Evolutionary conservation across 139 green algal species (phyloP).

Genomic region (Zygnema circumcarinatum): DNA sequence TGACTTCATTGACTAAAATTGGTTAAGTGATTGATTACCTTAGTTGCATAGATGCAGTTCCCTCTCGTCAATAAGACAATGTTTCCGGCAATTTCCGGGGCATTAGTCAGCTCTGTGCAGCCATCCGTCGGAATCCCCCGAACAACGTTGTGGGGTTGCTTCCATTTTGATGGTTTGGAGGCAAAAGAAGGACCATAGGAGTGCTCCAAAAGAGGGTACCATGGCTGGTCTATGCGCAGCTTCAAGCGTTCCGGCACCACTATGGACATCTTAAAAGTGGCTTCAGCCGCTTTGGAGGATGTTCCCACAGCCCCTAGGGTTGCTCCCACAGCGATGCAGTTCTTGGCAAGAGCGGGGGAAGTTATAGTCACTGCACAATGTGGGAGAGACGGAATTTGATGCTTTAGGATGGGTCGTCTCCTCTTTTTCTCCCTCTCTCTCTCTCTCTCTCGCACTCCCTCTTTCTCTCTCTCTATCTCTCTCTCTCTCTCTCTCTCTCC

Average conservation of each 20-base stretch:
- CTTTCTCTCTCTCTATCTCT: too few relatives aligned
- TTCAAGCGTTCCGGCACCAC: neutral
- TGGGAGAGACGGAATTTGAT: too few relatives aligned
- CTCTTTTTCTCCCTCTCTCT: too few relatives aligned
- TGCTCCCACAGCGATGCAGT: slow-evolving; percentile 41
- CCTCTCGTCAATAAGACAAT: slow-evolving; percentile 26
- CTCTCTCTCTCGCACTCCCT: too few relatives aligned
- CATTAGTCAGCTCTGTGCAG: neutral
- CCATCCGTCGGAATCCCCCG: neutral
- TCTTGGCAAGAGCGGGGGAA: slow-evolving; percentile 43
- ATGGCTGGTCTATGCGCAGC: slow-evolving; percentile 23
- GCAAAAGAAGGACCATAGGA: slow-evolving; percentile 12
- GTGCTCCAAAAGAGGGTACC: slow-evolving; percentile 32
- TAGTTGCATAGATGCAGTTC: slow-evolving; percentile 21
- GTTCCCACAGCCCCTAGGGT: slow-evolving; percentile 14
- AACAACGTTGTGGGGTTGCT: neutral
- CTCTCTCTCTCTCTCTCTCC: too few relatives aligned
- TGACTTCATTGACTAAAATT: too few relatives aligned
- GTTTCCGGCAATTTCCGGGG: neutral
- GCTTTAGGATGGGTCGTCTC: too few relatives aligned
- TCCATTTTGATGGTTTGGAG: neutral
- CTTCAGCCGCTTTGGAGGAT: neutral
- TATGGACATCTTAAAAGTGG: slow-evolving; percentile 21
- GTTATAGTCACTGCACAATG: slow-evolving; percentile 36
- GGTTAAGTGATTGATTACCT: too few relatives aligned